These are phyloP conservation scores for Alternaria conjuncta DNA, from an alignment of 2,329 filamentous ascomycete species.

Conservation along the genomic window DNA sequence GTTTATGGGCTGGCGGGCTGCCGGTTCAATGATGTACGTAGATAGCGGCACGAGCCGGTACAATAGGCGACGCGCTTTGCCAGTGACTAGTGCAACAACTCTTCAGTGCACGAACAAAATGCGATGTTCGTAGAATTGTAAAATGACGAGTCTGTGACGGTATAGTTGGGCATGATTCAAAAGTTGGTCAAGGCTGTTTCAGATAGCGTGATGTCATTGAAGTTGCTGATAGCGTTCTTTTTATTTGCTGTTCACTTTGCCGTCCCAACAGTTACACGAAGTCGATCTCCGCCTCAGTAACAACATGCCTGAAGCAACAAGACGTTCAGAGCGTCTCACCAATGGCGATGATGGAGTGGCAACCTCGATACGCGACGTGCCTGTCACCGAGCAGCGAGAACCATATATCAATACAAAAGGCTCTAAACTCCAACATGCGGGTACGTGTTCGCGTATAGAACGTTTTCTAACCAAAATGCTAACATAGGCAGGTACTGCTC, in stretches of 20 bases:
- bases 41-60: too few species aligned
- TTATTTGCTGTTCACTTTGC: background rate
- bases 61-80: background rate
- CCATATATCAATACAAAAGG: background rate
- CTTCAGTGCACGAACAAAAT: too few species aligned
- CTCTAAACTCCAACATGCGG: background rate
- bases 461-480: background rate
- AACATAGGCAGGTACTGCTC: background rate
- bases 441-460: background rate
- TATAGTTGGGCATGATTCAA: background rate
- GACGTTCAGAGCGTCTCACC: background rate
- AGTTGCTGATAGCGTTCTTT: background rate
- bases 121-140: background rate
- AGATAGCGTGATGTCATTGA: conserved; percentile 3
- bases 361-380: conserved; percentile 4
- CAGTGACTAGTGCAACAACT: background rate
- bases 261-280: background rate
- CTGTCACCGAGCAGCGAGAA: conserved; percentile 6
- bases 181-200: background rate
- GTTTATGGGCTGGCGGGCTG: too few species aligned
- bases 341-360: background rate
- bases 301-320: conserved; percentile 6
- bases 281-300: too few species aligned
- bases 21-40: too few species aligned
- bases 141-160: background rate